A percentile compares a stretch with the other conserved stretches of the same genome.
Evolutionary conservation across 805 yeast genomes (phyloP).

Genomic region (Candida glaebosa): DNA sequence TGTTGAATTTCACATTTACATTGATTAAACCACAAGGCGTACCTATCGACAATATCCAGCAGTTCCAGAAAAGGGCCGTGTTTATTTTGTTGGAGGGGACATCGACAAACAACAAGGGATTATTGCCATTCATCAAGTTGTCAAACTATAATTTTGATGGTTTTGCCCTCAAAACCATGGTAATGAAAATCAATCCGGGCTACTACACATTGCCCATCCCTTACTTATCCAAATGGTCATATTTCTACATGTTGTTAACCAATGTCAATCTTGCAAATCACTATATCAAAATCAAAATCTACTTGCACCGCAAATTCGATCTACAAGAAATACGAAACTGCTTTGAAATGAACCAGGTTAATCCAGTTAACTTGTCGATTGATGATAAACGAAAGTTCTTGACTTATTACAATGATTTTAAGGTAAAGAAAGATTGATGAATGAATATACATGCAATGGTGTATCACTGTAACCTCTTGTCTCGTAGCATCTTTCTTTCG

Average conservation of each 20-base stretch:
- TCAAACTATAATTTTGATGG: conserved; percentile 16
- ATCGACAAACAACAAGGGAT: conserved; percentile 75
- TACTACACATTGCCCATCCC: conserved; percentile 38
- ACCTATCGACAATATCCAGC: conserved; percentile 17
- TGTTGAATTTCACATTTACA: conserved; percentile 24
- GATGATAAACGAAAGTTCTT: conserved; percentile 28
- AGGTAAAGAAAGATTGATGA: conserved; percentile 5
- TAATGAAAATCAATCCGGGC: conserved; percentile 36
- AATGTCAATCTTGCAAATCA: conserved; percentile 16
- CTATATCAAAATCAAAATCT: conserved; percentile 25
- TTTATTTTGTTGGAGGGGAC: conserved; percentile 78
- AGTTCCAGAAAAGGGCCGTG: conserved; percentile 38
- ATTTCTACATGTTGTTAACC: conserved; percentile 21
- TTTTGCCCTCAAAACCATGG: conserved; percentile 31
- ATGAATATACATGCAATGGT: too few species aligned
- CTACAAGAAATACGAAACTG: conserved; percentile 17
- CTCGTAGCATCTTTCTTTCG: conserved; percentile 3
- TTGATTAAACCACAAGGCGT: conserved; percentile 7
- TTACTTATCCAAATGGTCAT: conserved; percentile 14
- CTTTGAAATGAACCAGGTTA: conserved; percentile 32
- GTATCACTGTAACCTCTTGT: too few species aligned
- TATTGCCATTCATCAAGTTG: conserved; percentile 51
- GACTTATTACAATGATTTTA: conserved; percentile 15
- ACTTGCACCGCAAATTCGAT: conserved; percentile 17
- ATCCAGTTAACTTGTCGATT: conserved; percentile 26